Evolutionary conservation across 2,329 filamentous ascomycete species (phyloP).

Genomic region (Alternaria metachromatica): DNA sequence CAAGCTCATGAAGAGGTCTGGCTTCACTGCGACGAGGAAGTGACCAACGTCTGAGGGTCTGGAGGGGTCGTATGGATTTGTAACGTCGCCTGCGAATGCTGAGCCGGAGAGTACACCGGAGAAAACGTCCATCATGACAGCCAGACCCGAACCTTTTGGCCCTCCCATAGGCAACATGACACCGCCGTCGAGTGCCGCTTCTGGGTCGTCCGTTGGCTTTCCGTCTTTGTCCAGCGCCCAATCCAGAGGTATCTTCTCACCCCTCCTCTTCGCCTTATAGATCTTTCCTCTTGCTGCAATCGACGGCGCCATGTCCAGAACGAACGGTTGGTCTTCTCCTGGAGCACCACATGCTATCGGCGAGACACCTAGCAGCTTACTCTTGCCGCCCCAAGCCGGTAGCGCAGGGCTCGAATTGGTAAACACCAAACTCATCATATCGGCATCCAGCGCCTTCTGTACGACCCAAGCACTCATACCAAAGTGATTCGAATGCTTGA

Average conservation of each 20-base stretch:
- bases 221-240: slow-evolving; percentile 81
- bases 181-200: slow-evolving; percentile 64
- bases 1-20: slow-evolving; percentile 74
- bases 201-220: slow-evolving; percentile 71
- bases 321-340: slow-evolving; percentile 65
- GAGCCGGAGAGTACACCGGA: slow-evolving; percentile 79
- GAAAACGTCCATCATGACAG: slow-evolving; percentile 91
- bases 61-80: slow-evolving; percentile 75
- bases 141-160: slow-evolving; percentile 77
- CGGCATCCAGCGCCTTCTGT: slow-evolving; percentile 74
- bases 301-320: slow-evolving; percentile 75
- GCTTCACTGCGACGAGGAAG: slow-evolving; percentile 70
- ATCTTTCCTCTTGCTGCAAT: slow-evolving; percentile 74
- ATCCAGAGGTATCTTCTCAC: slow-evolving; percentile 70
- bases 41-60: slow-evolving; percentile 74
- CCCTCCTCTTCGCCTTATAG: slow-evolving; percentile 70
- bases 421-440: slow-evolving; percentile 66
- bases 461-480: slow-evolving; percentile 85
- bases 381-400: slow-evolving; percentile 72
- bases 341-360: slow-evolving; percentile 80
- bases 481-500: slow-evolving; percentile 82
- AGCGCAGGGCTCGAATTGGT: slow-evolving; percentile 72
- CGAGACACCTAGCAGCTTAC: slow-evolving; percentile 74
- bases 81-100: slow-evolving; percentile 79
- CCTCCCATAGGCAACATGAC: slow-evolving; percentile 89